Evolutionary conservation across 2,329 filamentous ascomycete species (phyloP).

Genomic region (Raffaelea deltoideospora): DNA sequence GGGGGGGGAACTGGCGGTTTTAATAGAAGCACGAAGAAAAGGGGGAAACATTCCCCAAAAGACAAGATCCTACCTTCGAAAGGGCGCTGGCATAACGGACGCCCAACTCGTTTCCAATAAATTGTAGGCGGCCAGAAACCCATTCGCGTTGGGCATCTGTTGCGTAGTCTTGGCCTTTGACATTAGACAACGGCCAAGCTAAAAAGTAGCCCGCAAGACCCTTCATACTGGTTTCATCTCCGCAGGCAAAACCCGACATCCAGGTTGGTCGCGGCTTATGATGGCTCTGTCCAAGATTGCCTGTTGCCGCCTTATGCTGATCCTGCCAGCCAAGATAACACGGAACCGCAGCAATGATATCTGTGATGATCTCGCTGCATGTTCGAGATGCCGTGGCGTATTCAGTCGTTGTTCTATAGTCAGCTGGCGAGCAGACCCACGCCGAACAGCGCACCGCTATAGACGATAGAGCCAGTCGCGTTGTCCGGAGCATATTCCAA

Average conservation of each 20-base stretch:
- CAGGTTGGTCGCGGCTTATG: neutral
- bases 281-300: neutral
- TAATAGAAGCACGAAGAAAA: too few relatives aligned
- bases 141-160: conserved; percentile 43
- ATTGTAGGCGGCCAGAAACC: conserved; percentile 35
- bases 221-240: conserved; percentile 33
- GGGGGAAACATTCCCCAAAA: neutral
- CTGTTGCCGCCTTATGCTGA: conserved; percentile 14
- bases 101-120: conserved; percentile 39
- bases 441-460: conserved; percentile 43
- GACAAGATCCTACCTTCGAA: conserved; percentile 26
- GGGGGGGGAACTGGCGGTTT: too few relatives aligned
- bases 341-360: conserved; percentile 46
- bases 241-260: conserved; percentile 29
- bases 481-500: conserved; percentile 39
- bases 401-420: conserved; percentile 47
- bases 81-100: conserved; percentile 43
- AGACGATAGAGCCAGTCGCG: conserved; percentile 38
- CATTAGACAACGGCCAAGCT: conserved; percentile 41
- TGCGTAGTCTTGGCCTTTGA: conserved; percentile 40
- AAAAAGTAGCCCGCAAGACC: conserved; percentile 43
- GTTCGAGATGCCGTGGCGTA: conserved; percentile 38
- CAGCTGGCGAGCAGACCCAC: conserved; percentile 43
- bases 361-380: conserved; percentile 37
- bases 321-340: conserved; percentile 46